Percentiles rank a stretch among this genome's conserved stretches.
Evolutionary conservation across 1,139 yeast genomes (phyloP).

Genomic region (Insectozyma bohioensis): DNA sequence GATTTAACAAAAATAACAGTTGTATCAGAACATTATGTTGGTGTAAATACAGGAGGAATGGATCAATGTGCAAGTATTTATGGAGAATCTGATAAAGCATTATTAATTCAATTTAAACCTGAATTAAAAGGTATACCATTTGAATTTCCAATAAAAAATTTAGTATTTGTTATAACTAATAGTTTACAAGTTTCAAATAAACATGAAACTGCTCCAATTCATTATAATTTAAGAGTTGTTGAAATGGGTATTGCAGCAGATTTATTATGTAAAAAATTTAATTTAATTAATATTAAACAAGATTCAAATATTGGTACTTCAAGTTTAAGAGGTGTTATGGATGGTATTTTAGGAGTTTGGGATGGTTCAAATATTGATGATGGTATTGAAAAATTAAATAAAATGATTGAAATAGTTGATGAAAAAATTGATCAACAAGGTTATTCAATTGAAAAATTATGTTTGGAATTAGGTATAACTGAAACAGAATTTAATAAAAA

Average conservation of each 20-base stretch:
- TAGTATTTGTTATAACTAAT: conserved; percentile 63
- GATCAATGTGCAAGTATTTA: conserved; percentile 74
- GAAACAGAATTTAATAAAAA: conserved; percentile 41
- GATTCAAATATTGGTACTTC: conserved; percentile 54
- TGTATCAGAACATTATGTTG: conserved; percentile 70
- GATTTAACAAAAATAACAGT: conserved; percentile 63
- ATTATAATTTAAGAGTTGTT: conserved; percentile 69
- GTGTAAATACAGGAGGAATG: conserved; percentile 78
- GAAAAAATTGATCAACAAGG: conserved; percentile 28
- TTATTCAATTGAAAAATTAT: conserved; percentile 51
- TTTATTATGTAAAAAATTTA: conserved; percentile 49
- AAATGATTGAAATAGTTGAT: conserved; percentile 46
- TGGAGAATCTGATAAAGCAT: conserved; percentile 61
- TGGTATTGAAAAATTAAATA: conserved; percentile 40
- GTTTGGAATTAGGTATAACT: conserved; percentile 42
- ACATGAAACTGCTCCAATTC: conserved; percentile 67
- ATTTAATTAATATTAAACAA: conserved; percentile 27
- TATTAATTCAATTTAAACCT: conserved; percentile 65
- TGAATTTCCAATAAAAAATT: conserved; percentile 49
- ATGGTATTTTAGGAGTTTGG: conserved; percentile 38
- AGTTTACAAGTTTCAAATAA: conserved; percentile 64
- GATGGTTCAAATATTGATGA: conserved; percentile 47
- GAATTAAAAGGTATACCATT: conserved; percentile 56
- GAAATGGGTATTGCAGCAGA: conserved; percentile 68
- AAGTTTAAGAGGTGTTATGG: conserved; percentile 64